Conservation (phyloP, 1,284 basidiomycete species). For the Leccinum fuscescens region DNA sequence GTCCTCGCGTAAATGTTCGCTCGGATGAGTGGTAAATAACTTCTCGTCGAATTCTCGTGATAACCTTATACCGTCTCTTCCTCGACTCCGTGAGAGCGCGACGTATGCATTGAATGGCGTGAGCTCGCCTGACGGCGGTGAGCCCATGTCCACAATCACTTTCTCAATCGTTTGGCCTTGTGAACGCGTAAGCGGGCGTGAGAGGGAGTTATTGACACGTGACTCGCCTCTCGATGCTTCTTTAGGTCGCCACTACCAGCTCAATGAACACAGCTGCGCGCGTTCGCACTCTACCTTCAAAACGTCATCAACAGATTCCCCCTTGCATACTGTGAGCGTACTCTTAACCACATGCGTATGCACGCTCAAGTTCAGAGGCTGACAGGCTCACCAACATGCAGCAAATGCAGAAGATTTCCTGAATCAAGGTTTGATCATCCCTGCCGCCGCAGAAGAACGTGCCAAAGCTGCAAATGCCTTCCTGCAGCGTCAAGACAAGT, state of each 20-base stretch:
- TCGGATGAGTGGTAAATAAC: too few relatives aligned
- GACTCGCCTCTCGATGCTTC: slow-evolving; percentile 3
- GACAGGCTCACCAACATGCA: slow-evolving; percentile 75
- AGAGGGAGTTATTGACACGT: too few relatives aligned
- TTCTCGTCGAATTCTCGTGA: too few relatives aligned
- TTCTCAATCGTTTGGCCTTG: too few relatives aligned
- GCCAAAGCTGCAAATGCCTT: slow-evolving; percentile 73
- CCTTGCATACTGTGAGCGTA: slow-evolving; percentile 29
- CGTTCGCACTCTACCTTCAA: not conserved
- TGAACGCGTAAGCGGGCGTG: too few relatives aligned
- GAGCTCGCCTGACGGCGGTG: too few relatives aligned
- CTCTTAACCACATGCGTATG: not conserved
- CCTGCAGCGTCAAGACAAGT: slow-evolving; percentile 60
- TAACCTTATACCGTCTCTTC: too few relatives aligned
- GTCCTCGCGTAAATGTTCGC: too few relatives aligned
- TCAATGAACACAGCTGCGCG: slow-evolving; percentile 13
- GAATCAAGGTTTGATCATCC: slow-evolving; percentile 31
- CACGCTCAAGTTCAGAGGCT: not conserved
- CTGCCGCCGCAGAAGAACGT: slow-evolving; percentile 26
- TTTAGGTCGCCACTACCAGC: slow-evolving; percentile 9
- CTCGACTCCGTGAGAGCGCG: too few relatives aligned
- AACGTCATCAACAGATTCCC: slow-evolving; percentile 28
- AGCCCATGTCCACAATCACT: too few relatives aligned
- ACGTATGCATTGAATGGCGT: too few relatives aligned
- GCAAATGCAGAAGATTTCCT: slow-evolving; percentile 72